Base-by-base conservation (phyloP, 805 yeast genomes). In the Candida maltosa region DNA sequence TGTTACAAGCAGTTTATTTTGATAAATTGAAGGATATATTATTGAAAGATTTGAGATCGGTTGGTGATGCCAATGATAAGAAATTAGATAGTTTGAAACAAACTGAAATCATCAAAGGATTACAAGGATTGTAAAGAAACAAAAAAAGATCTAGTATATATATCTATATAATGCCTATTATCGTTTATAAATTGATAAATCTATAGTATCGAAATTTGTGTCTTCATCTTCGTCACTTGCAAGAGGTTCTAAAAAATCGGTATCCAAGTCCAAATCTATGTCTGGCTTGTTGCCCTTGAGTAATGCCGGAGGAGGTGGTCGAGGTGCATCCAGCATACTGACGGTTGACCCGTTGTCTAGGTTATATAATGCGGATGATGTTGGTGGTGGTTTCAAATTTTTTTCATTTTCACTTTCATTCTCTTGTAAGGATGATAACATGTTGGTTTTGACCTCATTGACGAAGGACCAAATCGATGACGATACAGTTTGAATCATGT, bases 1-100 rank as follows among this genome's bases (percentile, higher is more conserved):
- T 85, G 67, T 70, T 91, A 44, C 95, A 91, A 58, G 95, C 87
- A 44, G 97, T 91, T 18, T 91, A 91, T 58, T 91, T 91, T 54
- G 97, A 95, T 49, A 91, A 91, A 66, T 86, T 96, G 14, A 80
- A 86, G 52, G 96, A 91, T 53, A 82, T 93, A 32, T 69, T 89
- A 46, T 56, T 65, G 50, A 67, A 63, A 44, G 73, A 67, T 45
- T 57, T 67, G 46, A 48, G 73, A 36, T 54, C 64, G 14, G 48
- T 63, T 16, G 69, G 69, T 10, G 67, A 62, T 41, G 45, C 56
- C 19, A 45, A 51, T 14, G 56, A 46, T 8, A 54, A 60, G 42
- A 55, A 52, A 28, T 49, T 43, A 24, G 69, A 62, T 26, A 54
- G 55, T 23, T 35, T 40, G 29, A 60, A 49, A 41, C 72, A 67